These are phyloP conservation scores for Trichosporon coremiiforme DNA, from an alignment of 1,284 basidiomycete species.

Conservation along the genomic window DNA sequence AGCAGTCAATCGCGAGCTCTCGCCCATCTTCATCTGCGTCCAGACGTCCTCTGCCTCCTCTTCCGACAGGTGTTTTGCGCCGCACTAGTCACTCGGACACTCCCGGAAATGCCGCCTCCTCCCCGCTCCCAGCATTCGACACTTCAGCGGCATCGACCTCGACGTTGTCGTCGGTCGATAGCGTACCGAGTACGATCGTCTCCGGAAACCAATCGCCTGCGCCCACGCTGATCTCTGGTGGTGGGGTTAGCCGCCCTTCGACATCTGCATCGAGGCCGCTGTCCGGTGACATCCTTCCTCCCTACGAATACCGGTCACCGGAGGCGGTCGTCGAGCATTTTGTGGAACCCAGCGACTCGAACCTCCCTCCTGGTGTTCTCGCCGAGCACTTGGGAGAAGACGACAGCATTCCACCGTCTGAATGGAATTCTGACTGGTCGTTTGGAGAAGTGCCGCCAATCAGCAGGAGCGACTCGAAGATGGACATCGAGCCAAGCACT, in stretches of 20 bases:
- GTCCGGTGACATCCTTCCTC: constrained; percentile 16
- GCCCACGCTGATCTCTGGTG: background rate
- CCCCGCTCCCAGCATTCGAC: background rate
- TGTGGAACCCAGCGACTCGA: constrained; percentile 43
- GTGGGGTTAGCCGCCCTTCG: background rate
- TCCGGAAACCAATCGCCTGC: background rate
- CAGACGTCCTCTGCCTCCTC: background rate
- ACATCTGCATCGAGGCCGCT: background rate
- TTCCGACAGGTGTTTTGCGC: background rate
- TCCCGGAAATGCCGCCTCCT: background rate
- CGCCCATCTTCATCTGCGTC: background rate
- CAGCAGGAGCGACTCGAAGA: constrained; percentile 15
- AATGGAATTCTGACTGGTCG: background rate
- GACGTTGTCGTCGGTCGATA: background rate
- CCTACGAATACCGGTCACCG: constrained; percentile 43
- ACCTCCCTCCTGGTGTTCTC: constrained; percentile 43
- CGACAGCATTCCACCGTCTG: constrained; percentile 24
- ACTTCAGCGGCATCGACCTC: background rate
- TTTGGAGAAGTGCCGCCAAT: background rate
- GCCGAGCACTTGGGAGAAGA: constrained; percentile 42
- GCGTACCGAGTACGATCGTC: background rate
- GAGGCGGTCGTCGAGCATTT: constrained; percentile 48
- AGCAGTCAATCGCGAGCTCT: background rate
- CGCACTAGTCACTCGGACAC: background rate
- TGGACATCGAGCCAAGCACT: constrained; percentile 33